Base-by-base conservation (phyloP, 2,329 filamentous ascomycete species). In the Bipolaris sorokiniana region DNA sequence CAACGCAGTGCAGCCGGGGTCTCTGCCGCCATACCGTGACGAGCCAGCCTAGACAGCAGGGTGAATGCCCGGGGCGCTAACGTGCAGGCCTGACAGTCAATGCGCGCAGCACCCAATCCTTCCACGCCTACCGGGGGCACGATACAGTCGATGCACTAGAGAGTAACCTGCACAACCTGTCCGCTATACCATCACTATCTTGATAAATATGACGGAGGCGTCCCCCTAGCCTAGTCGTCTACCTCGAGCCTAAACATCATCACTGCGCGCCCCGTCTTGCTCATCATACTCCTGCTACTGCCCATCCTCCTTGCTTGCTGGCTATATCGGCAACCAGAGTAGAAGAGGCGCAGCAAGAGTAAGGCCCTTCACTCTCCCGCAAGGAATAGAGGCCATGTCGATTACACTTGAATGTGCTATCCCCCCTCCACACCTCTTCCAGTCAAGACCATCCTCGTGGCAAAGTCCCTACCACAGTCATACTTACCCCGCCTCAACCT, bases 121-220 rank as follows among this genome's bases (percentile, higher is more conserved):
- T 65, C 61, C 59, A 61, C 51, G 42, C 62, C 58, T 46, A 59
- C 66, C 69, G 68, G 70, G 70, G 66, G 57, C 42, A 59, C 62
- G 68, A 71, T 70, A 67, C 65, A 73, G 65, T 68, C 66, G 70
- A 71, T 67, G 68, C 72, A 72, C 67, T 70, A 70, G 60, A 65
- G 28, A 58, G 61, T 65, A 61, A 62, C 56, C 54, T 64, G 56
- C 54, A 49, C 55, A 60, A 26, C 46, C 44, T 50, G 36, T 45
- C 57, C 54, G 54, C 60, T 54, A 59, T 59, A 28, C 63, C 63
- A 60, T 57, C 49, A 51, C 56, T 47, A 59, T 56, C 52, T 62
- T 61, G 62, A 65, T 67, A 67, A 66, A 66, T 63, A 63, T 64
- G 65, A 56, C 62, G 59, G 56, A 59, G 58, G 62, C 58, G 54